Percentiles rank a stretch among this genome's conserved stretches.
Conservation (phyloP, 2,329 filamentous ascomycete genomes). For the Rasamsonia emersonii region DNA sequence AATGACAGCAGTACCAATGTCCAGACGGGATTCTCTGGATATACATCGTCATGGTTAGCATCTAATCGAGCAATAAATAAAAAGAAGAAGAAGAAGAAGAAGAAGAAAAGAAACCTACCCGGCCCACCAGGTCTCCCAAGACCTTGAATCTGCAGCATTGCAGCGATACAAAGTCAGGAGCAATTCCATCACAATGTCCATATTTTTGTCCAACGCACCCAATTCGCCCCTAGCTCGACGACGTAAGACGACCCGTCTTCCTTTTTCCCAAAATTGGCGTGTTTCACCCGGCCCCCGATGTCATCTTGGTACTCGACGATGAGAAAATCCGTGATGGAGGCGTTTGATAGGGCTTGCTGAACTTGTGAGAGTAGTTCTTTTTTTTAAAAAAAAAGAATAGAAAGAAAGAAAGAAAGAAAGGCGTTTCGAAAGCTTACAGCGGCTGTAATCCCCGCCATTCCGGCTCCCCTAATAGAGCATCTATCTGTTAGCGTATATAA, state of each 20-base stretch:
- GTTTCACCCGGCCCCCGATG: constrained; percentile 54
- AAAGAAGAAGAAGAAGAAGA: too few species aligned
- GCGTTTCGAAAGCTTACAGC: too few species aligned
- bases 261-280: constrained; percentile 47
- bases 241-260: constrained; percentile 48
- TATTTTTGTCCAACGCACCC: too few species aligned
- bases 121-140: constrained; percentile 28
- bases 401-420: neutral
- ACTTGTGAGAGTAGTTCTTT: constrained; percentile 5
- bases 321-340: constrained; percentile 54
- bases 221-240: constrained; percentile 60
- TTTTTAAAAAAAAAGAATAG: neutral
- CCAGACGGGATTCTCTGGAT: constrained; percentile 58
- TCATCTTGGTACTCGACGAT: constrained; percentile 56
- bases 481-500: neutral
- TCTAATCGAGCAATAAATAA: too few species aligned
- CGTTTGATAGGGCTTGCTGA: constrained; percentile 54
- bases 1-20: constrained; percentile 31
- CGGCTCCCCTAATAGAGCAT: constrained; percentile 39
- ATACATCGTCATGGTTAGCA: too few species aligned
- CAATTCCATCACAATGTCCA: too few species aligned
- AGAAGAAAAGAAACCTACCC: too few species aligned
- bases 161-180: too few species aligned
- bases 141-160: constrained; percentile 40
- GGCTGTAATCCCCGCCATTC: constrained; percentile 55